A percentile compares a stretch with the other conserved stretches of the same genome.
phyloP scores from a whole-genome alignment of 2,329 filamentous ascomycete genomes.

The Davidsoniella virescens region DNA sequence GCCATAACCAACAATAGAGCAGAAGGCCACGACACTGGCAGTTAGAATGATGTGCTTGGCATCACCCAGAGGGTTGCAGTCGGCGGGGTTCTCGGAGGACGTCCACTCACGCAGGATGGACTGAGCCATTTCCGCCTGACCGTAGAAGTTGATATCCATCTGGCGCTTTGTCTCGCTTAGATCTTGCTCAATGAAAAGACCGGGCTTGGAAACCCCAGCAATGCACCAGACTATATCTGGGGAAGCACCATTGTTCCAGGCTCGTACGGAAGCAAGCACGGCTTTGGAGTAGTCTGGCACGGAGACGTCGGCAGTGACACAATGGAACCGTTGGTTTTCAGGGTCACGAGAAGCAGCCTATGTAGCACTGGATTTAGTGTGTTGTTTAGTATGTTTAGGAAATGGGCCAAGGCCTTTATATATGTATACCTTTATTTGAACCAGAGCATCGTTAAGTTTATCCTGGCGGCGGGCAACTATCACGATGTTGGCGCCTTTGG shows the following conservation, averaged over 20 bases:
- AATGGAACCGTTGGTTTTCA: constrained; percentile 59
- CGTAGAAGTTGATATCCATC: constrained; percentile 90
- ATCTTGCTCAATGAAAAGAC: constrained; percentile 61
- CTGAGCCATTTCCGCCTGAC: constrained; percentile 71
- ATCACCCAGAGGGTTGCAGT: constrained; percentile 22
- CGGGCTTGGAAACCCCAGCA: constrained; percentile 58
- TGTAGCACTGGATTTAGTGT: constrained; percentile 19
- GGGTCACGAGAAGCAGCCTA: constrained; percentile 46
- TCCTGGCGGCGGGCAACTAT: constrained; percentile 62
- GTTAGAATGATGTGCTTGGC: constrained; percentile 76
- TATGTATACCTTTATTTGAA: constrained; percentile 40
- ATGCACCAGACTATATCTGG: constrained; percentile 88
- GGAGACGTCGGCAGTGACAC: constrained; percentile 70
- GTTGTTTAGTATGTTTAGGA: neutral
- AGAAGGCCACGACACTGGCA: constrained; percentile 57
- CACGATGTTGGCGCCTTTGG: constrained; percentile 73
- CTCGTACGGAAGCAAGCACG: constrained; percentile 53
- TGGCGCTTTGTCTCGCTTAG: constrained; percentile 51
- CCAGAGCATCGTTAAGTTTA: constrained; percentile 55
- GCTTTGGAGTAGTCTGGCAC: constrained; percentile 50
- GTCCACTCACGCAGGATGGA: constrained; percentile 65
- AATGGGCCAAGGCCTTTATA: neutral
- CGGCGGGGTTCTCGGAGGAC: constrained; percentile 15
- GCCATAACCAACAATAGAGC: constrained; percentile 64
- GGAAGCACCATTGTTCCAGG: constrained; percentile 58